Evolutionary conservation across 225 moss, liverwort and hornwort genomes (phyloP).

Genomic region (Bryum argenteum): DNA sequence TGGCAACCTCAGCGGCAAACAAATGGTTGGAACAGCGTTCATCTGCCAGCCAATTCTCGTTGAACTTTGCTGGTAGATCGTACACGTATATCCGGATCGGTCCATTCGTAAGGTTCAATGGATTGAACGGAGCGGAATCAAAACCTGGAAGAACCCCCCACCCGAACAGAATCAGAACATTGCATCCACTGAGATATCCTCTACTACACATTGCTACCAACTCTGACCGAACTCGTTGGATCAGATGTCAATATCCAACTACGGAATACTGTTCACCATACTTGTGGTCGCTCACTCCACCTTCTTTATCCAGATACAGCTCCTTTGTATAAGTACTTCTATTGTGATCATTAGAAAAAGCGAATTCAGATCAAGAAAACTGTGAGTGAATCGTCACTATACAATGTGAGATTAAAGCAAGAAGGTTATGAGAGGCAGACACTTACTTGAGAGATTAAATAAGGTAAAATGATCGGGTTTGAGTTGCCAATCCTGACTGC

Average conservation of each 20-base stretch:
- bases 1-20: constrained; percentile 90
- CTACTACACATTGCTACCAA: not conserved
- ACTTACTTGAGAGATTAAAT: constrained; percentile 39
- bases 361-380: constrained; percentile 6
- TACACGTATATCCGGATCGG: constrained; percentile 68
- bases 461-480: constrained; percentile 55
- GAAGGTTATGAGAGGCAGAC: not conserved
- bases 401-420: constrained; percentile 5
- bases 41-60: constrained; percentile 81
- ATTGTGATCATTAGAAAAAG: not conserved
- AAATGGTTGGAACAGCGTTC: constrained; percentile 83
- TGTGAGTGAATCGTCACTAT: not conserved
- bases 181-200: not conserved
- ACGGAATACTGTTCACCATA: not conserved
- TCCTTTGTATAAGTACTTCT: not conserved
- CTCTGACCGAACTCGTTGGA: not conserved
- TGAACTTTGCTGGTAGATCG: constrained; percentile 76
- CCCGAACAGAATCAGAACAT: constrained; percentile 14
- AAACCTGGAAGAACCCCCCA: constrained; percentile 24
- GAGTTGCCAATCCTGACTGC: constrained; percentile 33
- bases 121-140: constrained; percentile 37
- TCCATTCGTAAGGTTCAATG: constrained; percentile 55
- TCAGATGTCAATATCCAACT: not conserved
- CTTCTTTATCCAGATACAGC: not conserved
- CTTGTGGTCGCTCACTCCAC: not conserved